A percentile compares a stretch with the other conserved stretches of the same genome.
Evolutionary conservation across 768 basidiomycete genomes (phyloP).

Genomic region (Saitozyma podzolica): DNA sequence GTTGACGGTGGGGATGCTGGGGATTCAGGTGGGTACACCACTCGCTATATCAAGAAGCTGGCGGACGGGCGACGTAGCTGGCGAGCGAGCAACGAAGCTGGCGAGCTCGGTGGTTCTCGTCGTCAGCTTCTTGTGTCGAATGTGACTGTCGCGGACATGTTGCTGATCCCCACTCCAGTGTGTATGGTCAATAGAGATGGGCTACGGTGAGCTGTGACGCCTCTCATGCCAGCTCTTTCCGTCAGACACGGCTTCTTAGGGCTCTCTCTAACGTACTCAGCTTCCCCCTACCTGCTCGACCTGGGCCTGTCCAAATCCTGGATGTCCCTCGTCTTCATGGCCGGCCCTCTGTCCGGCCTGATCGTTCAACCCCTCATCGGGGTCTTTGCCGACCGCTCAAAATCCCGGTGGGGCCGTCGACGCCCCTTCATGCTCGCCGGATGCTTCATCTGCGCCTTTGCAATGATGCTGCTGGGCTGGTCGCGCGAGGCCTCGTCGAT

Average conservation of each 20-base stretch:
- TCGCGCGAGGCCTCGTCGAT: conserved; percentile 66
- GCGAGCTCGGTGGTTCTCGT: no score
- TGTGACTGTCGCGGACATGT: not conserved
- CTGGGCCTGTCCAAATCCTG: conserved; percentile 81
- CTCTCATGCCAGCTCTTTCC: no score
- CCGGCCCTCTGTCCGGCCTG: conserved; percentile 85
- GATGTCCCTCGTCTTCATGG: conserved; percentile 89
- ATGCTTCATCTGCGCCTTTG: conserved; percentile 64
- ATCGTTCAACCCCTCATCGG: conserved; percentile 85
- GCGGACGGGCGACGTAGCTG: not conserved
- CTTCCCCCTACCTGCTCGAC: conserved; percentile 83
- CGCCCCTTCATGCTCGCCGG: conserved; percentile 81
- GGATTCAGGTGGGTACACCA: conserved; percentile 65
- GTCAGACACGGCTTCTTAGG: no score
- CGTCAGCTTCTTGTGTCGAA: no score
- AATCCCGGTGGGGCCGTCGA: conserved; percentile 77
- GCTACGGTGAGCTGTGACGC: conserved; percentile 63
- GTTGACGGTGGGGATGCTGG: conserved; percentile 75
- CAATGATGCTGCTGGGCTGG: conserved; percentile 82
- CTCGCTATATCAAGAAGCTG: not conserved
- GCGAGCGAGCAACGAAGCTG: not conserved
- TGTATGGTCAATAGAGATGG: conserved; percentile 94
- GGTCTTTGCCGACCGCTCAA: conserved; percentile 78
- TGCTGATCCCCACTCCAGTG: conserved; percentile 23
- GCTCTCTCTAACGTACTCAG: no score